These are phyloP conservation scores for Phytophthora ramorum DNA, from an alignment of 352 stramenopile species.

Conservation along the genomic window DNA sequence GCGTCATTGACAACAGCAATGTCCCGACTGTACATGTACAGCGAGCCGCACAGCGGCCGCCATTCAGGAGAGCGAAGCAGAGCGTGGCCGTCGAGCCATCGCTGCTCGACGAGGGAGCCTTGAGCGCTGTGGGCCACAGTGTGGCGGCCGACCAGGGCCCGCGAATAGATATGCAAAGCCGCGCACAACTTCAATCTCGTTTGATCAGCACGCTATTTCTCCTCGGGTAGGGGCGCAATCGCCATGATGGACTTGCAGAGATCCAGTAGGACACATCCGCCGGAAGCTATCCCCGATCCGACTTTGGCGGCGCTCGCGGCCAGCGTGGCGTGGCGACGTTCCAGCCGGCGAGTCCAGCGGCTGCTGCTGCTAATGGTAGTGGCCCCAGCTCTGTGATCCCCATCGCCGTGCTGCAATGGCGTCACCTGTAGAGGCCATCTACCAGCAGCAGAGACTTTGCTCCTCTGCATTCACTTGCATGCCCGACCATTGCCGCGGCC, in stretches of 20 bases:
- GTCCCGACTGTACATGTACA: too few species aligned
- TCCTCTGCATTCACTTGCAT: constrained; percentile 7
- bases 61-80: not conserved
- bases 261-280: constrained; percentile 37
- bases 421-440: not conserved
- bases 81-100: not conserved
- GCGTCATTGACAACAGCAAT: not conserved
- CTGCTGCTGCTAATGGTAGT: not conserved
- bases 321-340: constrained; percentile 14
- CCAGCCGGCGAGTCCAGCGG: not conserved
- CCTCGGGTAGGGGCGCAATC: constrained; percentile 26
- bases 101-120: too few species aligned
- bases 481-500: not conserved
- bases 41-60: not conserved
- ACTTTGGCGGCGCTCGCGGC: not conserved
- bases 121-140: too few species aligned
- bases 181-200: constrained; percentile 36
- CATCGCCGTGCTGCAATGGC: not conserved
- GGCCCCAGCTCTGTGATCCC: constrained; percentile 9
- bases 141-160: constrained; percentile 10
- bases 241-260: constrained; percentile 21
- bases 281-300: constrained; percentile 30
- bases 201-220: constrained; percentile 35
- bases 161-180: not conserved
- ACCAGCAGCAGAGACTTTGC: not conserved